Percentiles rank a stretch among this genome's conserved stretches.
Evolutionary conservation across 1,139 yeast species (phyloP).

Genomic region (Taiozyma onychis): DNA sequence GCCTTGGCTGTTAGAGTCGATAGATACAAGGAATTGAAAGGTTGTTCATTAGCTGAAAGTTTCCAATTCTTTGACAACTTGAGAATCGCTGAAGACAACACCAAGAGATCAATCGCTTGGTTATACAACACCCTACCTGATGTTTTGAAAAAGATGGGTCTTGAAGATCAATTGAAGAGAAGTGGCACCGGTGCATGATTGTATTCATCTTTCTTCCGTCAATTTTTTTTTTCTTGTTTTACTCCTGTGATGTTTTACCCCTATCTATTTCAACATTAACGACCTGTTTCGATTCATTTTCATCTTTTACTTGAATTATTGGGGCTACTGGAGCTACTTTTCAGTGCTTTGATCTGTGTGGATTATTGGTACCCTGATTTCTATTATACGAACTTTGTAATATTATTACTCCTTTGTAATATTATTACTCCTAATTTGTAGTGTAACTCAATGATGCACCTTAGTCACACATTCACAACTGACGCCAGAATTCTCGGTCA

Average conservation of each 20-base stretch:
- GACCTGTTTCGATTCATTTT: no score
- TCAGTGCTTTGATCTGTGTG: no score
- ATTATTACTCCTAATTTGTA: no score
- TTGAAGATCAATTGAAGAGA: conserved; percentile 24
- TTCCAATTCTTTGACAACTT: conserved; percentile 23
- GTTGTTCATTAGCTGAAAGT: conserved; percentile 20
- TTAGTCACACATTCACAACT: no score
- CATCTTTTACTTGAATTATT: no score
- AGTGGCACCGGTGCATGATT: conserved; percentile 5
- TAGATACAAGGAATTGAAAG: conserved; percentile 21
- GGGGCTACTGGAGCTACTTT: no score
- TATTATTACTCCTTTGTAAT: no score
- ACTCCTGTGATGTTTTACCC: background rate
- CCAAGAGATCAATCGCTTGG: conserved; percentile 25
- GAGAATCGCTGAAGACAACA: conserved; percentile 22
- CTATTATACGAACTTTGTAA: no score
- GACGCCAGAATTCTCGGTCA: no score
- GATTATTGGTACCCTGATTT: no score
- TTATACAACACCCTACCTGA: conserved; percentile 24
- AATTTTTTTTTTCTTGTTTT: background rate
- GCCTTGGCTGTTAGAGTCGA: conserved; percentile 25
- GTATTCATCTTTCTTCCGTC: background rate
- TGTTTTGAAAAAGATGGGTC: conserved; percentile 21
- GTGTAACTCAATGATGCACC: no score
- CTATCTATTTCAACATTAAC: background rate